Evolutionary conservation across 164 flowering plant genomes (phyloP), one percentile per base, ranked within the genome.

Genomic region (Kingdonia uniflora): DNA sequence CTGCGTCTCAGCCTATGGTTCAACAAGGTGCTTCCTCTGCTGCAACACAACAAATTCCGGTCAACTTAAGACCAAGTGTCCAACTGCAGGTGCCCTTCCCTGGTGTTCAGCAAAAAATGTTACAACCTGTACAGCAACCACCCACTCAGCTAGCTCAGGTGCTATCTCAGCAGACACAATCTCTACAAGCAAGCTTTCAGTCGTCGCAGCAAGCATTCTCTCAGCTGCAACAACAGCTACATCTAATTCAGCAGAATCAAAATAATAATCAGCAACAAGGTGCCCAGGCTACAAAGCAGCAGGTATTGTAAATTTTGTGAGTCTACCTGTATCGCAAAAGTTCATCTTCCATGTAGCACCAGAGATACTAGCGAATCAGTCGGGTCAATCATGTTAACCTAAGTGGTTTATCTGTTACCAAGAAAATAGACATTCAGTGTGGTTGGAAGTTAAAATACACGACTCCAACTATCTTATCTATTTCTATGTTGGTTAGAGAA

Each of bases 171-270:
- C 97, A 88, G 67, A 80, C 79, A 11, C 97, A 84, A 58, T 59
- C 77, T 63, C 70, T 86, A 37, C 97, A 84, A 61, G 90, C 94
- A 17, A 82, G 77, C 52, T 82, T 77, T 67, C 97, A 86, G 50
- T 86, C 99, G 17, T 84, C 94, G 25, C 91, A 82, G 65, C 99
- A 86, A 60, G 86, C 87, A 22, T 81, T 88, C 63, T 74, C 94
- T 57, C 97, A 92, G 74, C 74, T 89, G 67, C 99, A 92, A 56
- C 99, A 92, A 58, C 95, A 88, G 53, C 49, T 86, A 67, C 94
- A 70, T 59, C 22, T 52, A 38, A 62, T 65, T 55, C 74, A 62
- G 51, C 88, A 95, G 39, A 77, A 64, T 68, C 95, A 77, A 58
- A 71, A 39, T 59, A 54, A 58, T 51, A 22, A 62, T 1, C 59